Evolutionary conservation across 768 basidiomycete species (phyloP).

Genomic region (Austroboletus festivus): DNA sequence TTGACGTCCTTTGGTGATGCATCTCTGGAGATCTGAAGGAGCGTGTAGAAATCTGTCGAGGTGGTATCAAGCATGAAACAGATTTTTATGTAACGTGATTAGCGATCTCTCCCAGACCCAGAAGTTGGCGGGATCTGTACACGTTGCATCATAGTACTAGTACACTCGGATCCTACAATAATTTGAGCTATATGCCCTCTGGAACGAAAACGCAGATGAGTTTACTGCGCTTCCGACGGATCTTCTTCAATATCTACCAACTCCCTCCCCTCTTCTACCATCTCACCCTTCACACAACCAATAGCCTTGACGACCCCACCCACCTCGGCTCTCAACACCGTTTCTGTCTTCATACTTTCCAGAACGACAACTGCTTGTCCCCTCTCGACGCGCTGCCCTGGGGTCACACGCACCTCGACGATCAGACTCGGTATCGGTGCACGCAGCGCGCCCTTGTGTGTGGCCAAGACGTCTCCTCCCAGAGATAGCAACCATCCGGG

Average conservation of each 20-base stretch:
- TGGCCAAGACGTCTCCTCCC: conserved; percentile 53
- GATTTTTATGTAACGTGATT: background rate
- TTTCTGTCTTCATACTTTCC: conserved; percentile 99
- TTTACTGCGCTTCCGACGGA: conserved; percentile 12
- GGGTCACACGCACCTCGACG: conserved; percentile 78
- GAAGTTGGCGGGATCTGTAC: no score
- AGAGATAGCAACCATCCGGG: conserved; percentile 70
- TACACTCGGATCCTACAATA: no score
- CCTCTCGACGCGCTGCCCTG: conserved; percentile 75
- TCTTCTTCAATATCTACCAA: conserved; percentile 64
- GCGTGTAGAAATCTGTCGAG: conserved; percentile 51
- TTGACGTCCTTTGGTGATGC: conserved; percentile 60
- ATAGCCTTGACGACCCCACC: conserved; percentile 70
- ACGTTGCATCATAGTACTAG: no score
- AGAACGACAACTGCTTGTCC: conserved; percentile 80
- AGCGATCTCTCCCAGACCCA: no score
- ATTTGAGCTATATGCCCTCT: no score
- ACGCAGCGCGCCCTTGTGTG: conserved; percentile 61
- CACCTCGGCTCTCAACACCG: conserved; percentile 69
- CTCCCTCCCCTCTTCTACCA: conserved; percentile 86
- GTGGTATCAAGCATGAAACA: background rate
- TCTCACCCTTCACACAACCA: conserved; percentile 80
- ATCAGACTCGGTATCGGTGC: conserved; percentile 95
- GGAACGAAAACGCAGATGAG: no score
- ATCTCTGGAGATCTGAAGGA: conserved; percentile 51